A percentile compares a stretch with the other conserved stretches of the same genome.
These are phyloP conservation scores for Atkinsonella texensis DNA, from an alignment of 2,329 filamentous ascomycete species.

Conservation along the genomic window DNA sequence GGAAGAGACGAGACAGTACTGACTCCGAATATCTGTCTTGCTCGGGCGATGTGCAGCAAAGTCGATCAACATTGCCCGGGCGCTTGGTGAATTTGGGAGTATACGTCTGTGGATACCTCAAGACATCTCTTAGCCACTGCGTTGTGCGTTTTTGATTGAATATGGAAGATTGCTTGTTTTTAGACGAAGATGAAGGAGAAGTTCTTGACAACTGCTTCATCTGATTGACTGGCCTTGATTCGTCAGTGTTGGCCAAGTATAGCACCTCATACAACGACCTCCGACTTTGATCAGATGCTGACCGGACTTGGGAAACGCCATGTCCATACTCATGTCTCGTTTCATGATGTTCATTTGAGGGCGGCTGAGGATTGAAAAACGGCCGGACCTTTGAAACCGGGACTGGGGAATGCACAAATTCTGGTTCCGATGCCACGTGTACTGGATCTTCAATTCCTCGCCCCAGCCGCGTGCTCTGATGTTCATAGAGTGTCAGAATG, in stretches of 20 bases:
- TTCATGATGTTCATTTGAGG: neutral
- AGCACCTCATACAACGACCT: neutral
- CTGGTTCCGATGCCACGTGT: slow-evolving; percentile 1
- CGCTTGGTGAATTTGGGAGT: slow-evolving; percentile 17
- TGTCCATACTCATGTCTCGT: slow-evolving; percentile 1
- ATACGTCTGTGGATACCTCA: slow-evolving; percentile 16
- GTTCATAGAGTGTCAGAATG: neutral
- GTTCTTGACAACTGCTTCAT: neutral
- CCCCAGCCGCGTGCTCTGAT: neutral
- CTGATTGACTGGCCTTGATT: neutral
- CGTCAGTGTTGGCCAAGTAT: neutral
- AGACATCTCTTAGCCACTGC: slow-evolving; percentile 21
- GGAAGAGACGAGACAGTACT: slow-evolving; percentile 8
- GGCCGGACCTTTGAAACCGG: slow-evolving; percentile 11
- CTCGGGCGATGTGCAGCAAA: slow-evolving; percentile 7
- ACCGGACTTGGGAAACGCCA: slow-evolving; percentile 6
- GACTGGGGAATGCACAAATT: slow-evolving; percentile 8
- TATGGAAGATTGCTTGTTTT: slow-evolving; percentile 16
- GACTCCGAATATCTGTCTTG: slow-evolving; percentile 14
- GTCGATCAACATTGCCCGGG: slow-evolving; percentile 9
- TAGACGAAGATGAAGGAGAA: slow-evolving; percentile 6
- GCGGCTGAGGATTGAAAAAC: slow-evolving; percentile 1
- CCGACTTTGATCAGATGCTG: neutral
- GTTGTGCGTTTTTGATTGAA: slow-evolving; percentile 22
- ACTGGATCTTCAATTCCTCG: neutral